Evolutionary conservation across 345 rosid species (phyloP).

Genomic region (Cardamine occulta): DNA sequence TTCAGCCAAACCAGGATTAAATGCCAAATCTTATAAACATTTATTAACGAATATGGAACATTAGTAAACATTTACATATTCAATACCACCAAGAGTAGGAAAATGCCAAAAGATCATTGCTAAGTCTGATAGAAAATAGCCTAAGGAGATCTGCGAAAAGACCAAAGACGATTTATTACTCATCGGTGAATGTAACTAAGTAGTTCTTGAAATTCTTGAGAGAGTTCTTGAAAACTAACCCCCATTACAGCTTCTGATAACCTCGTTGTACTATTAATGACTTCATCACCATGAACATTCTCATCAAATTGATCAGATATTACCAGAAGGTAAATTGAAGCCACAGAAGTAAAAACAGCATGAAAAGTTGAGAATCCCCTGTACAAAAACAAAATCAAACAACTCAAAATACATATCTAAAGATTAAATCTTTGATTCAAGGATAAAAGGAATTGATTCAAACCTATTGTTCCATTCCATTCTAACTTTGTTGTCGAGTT

Average conservation of each 20-base stretch:
- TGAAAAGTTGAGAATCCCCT: constrained; percentile 93
- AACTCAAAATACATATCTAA: constrained; percentile 9
- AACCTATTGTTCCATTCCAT: constrained; percentile 92
- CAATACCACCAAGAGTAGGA: constrained; percentile 79
- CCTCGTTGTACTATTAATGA: constrained; percentile 58
- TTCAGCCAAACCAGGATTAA: not conserved
- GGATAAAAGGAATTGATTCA: not conserved
- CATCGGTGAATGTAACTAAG: too few species aligned
- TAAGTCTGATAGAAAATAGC: constrained; percentile 79
- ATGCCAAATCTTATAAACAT: not conserved
- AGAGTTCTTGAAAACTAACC: constrained; percentile 50
- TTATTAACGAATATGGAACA: not conserved
- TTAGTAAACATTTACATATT: constrained; percentile 60
- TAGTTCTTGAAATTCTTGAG: not conserved
- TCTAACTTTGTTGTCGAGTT: constrained; percentile 55
- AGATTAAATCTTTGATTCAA: not conserved
- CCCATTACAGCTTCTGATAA: constrained; percentile 64
- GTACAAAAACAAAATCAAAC: constrained; percentile 37
- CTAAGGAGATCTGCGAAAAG: constrained; percentile 55
- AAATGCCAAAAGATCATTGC: constrained; percentile 76
- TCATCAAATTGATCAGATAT: constrained; percentile 65
- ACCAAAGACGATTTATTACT: not conserved
- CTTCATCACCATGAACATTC: constrained; percentile 53
- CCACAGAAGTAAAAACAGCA: constrained; percentile 64
- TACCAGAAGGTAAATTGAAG: constrained; percentile 65